Percentiles rank a stretch among this genome's conserved stretches.
phyloP scores from a whole-genome alignment of 306 rosid species.

The Vigna nakashimae region DNA sequence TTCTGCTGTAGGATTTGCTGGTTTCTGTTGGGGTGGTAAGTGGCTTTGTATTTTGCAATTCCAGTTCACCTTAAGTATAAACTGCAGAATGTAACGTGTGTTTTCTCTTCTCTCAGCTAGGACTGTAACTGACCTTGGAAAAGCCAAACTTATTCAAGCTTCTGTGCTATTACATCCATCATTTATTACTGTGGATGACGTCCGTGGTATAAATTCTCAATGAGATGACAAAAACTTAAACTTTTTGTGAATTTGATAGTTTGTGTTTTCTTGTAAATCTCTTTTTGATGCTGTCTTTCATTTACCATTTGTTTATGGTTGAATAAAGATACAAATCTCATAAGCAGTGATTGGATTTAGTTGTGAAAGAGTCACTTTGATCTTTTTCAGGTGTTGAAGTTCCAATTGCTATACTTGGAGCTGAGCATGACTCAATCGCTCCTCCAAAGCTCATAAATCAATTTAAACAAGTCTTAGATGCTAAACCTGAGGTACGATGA shows the following conservation, averaged over 20 bases:
- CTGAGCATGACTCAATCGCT: constrained; percentile 59
- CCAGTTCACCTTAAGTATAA: neutral
- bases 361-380: no score
- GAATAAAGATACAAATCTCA: no score
- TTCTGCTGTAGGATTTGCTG: constrained; percentile 68
- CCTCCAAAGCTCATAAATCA: constrained; percentile 70
- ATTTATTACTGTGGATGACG: constrained; percentile 59
- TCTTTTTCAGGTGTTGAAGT: constrained; percentile 55
- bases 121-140: constrained; percentile 62
- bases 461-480: constrained; percentile 62
- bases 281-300: neutral
- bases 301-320: no score
- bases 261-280: no score
- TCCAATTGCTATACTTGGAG: constrained; percentile 71
- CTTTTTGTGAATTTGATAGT: no score
- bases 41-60: constrained; percentile 7
- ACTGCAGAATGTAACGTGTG: neutral
- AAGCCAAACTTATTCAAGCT: constrained; percentile 52
- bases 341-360: neutral
- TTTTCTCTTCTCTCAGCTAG: constrained; percentile 52
- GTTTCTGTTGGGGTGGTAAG: constrained; percentile 90
- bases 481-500: constrained; percentile 57
- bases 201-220: constrained; percentile 53
- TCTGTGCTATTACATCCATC: constrained; percentile 72
- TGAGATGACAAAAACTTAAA: no score